Evolutionary conservation across 2,329 filamentous ascomycete species (phyloP), one percentile per base, ranked within the genome.

Genomic region (Claviceps monticola): DNA sequence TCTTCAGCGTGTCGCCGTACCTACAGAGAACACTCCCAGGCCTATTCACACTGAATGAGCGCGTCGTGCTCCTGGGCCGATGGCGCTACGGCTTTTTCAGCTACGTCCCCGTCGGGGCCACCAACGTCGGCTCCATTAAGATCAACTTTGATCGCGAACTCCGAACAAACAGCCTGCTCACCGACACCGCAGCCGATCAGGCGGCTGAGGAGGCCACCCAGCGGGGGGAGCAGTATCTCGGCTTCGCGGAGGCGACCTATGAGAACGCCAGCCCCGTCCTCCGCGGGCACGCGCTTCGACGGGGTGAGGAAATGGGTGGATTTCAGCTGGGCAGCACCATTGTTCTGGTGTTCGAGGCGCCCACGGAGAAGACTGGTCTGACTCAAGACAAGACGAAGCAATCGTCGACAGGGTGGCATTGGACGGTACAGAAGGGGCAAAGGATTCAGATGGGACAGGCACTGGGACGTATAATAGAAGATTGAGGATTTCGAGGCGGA

Each of bases 81-180:
- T 98, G 93, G 93, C 85, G 90, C 52, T 94, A 88, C 79, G 93
- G 93, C 17, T 97, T 98, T 78, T 98, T 98, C 74, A 86, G 84
- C 58, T 96, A 89, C 70, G 91, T 88, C 0, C 90, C 94, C 14
- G 93, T 98, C 37, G 93, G 93, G 56, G 93, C 93, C 7, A 98
- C 93, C 21, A 98, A 98, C 61, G 93, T 98, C 45, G 93, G 93
- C 52, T 94, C 87, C 54, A 97, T 98, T 70, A 86, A 88, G 64
- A 80, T 98, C 72, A 96, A 98, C 71, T 98, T 98, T 66, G 94
- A 98, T 69, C 76, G 83, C 54, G 93, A 98, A 69, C 74, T 98
- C 55, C 84, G 91, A 56, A 94, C 94, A 49, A 98, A 98, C 70
- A 89, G 83, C 59, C 74, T 98, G 50, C 83, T 85, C 3, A 96